Base-by-base conservation (phyloP, 2,329 filamentous ascomycete genomes). In the Elsinoe necatrix region DNA sequence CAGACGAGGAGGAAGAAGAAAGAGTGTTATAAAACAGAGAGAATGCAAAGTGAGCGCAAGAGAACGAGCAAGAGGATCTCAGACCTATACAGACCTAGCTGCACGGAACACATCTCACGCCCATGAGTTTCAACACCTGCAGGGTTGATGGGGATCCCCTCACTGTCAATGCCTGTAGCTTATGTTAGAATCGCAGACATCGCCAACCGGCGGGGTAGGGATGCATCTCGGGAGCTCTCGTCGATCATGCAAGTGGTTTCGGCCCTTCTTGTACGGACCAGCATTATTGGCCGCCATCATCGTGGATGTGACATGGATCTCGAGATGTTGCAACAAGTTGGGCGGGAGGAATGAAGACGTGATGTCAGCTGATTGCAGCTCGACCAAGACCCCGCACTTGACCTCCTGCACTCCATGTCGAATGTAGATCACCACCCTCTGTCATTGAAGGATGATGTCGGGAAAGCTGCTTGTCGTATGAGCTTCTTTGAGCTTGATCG, bases 321-420 rank as follows among this genome's bases (percentile, higher is more conserved):
- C 12, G 31, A 35, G 31, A 27, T 35, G 27, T 35, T 23, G 18
- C 8, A 52, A 20, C 18, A 35, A 11, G 27, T 6, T n/a, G 31
- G 48, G 31, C n/a, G 31, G 16, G 11, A 31, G 31, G 27, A 48
- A 18, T 31, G 48, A 37, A 9, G 18, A 52, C 12, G 31, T 52
- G 48, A 52, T 52, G 48, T 52, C 48, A 52, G 43, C 12, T 29
- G 3, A 3, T 12, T 27, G 43, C 21, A 48, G 21, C 21, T 48
- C 41, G 9, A 23, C 23, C 14, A 20, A 27, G 29, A 37, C 48
- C 48, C 48, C 48, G 48, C 48, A 52, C 48, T 48, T 48, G 16
- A 29, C 14, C 9, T 29, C 5, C 23, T 27, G 25, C 43, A 29
- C 21, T 48, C 27, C 16, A n/a, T 31, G 43, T 18, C 14, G 18